Percentiles rank a stretch among this genome's conserved stretches.
These are phyloP conservation scores for Endotrypanum monterogeii DNA, from an alignment of 208 protist genomes.

Conservation along the genomic window DNA sequence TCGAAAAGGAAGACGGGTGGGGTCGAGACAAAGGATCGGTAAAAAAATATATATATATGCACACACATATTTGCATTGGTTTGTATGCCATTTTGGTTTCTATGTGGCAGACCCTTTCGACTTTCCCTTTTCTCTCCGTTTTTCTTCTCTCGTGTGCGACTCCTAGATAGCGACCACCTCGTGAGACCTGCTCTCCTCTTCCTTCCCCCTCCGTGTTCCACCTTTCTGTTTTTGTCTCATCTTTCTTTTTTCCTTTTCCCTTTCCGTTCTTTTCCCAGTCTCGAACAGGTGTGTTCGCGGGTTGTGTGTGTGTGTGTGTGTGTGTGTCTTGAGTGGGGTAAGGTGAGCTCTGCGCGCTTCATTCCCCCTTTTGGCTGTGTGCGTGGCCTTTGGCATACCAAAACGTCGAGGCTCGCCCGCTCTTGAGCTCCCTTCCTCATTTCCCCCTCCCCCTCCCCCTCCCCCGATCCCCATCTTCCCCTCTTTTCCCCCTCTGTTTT, in stretches of 20 bases:
- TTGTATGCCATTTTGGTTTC: background rate
- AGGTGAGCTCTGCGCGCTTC: background rate
- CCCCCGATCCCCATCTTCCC: background rate
- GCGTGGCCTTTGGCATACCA: background rate
- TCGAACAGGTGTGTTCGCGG: background rate
- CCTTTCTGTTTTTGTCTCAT: slow-evolving; percentile 10
- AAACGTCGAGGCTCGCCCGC: background rate
- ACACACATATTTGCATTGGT: background rate
- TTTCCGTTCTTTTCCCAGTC: slow-evolving; percentile 9
- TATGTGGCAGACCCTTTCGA: too few species aligned
- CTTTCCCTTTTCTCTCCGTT: background rate
- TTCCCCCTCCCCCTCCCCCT: background rate
- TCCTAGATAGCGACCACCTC: background rate
- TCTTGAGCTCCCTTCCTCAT: background rate
- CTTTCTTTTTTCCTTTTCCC: slow-evolving; percentile 26
- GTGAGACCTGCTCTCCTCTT: background rate
- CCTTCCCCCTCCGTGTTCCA: background rate
- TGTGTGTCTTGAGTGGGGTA: background rate
- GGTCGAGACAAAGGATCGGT: background rate
- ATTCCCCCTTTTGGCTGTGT: background rate
- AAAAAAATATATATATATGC: background rate
- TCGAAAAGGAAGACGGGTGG: background rate
- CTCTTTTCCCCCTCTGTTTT: background rate
- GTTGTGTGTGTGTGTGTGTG: background rate
- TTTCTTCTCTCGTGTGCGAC: background rate